These are phyloP conservation scores for Ampelocalamus luodianensis DNA, from an alignment of 176 grass and related monocot genomes.

Conservation along the genomic window DNA sequence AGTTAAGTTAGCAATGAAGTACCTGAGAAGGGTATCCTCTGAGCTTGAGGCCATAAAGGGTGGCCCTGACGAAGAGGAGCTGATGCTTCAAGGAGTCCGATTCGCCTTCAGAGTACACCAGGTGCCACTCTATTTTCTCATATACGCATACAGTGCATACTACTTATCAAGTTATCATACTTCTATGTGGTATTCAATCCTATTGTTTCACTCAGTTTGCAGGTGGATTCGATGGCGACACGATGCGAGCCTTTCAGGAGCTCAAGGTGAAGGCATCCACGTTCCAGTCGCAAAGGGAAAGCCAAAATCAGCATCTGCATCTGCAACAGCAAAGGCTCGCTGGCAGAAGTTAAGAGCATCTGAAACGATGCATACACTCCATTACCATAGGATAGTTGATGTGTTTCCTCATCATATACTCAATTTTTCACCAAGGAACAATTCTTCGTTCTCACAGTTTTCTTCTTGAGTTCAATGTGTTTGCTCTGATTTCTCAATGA, in stretches of 20 bases:
- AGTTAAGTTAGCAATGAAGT: constrained; percentile 86
- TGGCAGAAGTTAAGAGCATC: constrained; percentile 56
- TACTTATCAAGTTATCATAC: neutral
- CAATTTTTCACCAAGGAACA: neutral
- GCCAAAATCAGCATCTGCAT: constrained; percentile 54
- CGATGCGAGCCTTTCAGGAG: constrained; percentile 92
- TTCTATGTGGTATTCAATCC: neutral
- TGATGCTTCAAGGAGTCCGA: constrained; percentile 84
- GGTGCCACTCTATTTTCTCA: constrained; percentile 43
- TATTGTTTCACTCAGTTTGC: constrained; percentile 61
- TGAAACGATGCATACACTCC: constrained; percentile 5
- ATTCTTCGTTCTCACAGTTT: neutral
- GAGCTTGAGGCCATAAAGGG: constrained; percentile 82
- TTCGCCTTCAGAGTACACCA: constrained; percentile 98
- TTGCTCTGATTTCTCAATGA: neutral
- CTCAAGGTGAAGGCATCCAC: constrained; percentile 80
- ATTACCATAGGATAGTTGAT: neutral
- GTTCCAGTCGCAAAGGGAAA: constrained; percentile 57
- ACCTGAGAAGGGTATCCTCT: constrained; percentile 80
- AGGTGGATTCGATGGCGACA: constrained; percentile 87
- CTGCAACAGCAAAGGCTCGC: constrained; percentile 74
- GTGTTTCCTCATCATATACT: constrained; percentile 22
- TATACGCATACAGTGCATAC: neutral
- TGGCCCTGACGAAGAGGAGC: constrained; percentile 85
- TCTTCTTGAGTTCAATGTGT: neutral